Evolutionary conservation across 1,284 basidiomycete species (phyloP), one percentile per base, ranked within the genome.

Genomic region (Sphagnurus paluster): DNA sequence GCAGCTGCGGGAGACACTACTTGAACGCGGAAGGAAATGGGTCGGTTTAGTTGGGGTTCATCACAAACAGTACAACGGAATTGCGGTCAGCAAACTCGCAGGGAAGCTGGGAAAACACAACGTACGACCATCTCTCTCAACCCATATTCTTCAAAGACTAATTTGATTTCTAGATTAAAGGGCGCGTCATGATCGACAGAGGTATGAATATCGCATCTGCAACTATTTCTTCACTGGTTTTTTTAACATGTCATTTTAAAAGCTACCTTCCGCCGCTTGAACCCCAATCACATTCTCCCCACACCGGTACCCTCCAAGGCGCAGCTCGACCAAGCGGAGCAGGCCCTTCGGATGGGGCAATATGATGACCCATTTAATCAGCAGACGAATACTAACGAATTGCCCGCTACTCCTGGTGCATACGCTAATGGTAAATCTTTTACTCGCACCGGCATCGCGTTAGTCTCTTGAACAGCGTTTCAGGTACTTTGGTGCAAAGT

Each of bases 161-260:
- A 26, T 11, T 26, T 7, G 11, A 11, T 6, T 19, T 25, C 13
- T 42, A 74, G 70, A 66, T 75, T 30, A 64, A 58, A 40, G 66
- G 74, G 35, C 61, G 80, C 11, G 71, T 81, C 39, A 82, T 84
- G 76, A 61, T 83, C 32, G 80, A 82, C 54, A 60, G 76, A 57
- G 71, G 75, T 76, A 52, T 26, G 62, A n/a, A n/a, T 58, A 39
- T 40, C 46, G 2, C 20, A 25, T 14, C 30, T n/a, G 11, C 29
- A 33, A 2, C 13, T 26, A 14, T 25, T 3, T 2, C 16, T 8
- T n/a, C 16, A 4, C 38, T 11, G 6, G 24, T 35, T 2, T 17
- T 4, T 7, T 10, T 11, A 25, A 26, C 25, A 25, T 40, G n/a
- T 19, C 16, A n/a, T 23, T 44, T 17, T 17, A 23, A 39, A 43